These are phyloP conservation scores for Scorias spongiosa DNA, from an alignment of 2,329 filamentous ascomycete genomes.

Conservation along the genomic window DNA sequence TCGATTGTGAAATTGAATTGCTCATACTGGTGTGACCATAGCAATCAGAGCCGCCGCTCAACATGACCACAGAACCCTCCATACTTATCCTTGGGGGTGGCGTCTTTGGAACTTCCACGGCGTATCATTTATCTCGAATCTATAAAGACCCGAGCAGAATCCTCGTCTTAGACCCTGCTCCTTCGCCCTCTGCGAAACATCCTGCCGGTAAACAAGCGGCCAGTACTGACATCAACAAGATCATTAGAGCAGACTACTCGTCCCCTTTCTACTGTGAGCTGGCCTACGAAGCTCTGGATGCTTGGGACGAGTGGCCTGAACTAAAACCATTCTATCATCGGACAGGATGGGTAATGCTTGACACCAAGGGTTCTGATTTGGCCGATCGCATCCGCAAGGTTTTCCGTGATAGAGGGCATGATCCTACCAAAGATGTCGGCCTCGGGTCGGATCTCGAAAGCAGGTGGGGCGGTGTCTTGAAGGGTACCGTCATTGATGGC, in stretches of 20 bases:
- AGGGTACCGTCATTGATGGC: slow-evolving; percentile 21
- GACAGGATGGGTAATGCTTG: slow-evolving; percentile 44
- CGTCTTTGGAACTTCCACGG: slow-evolving; percentile 50
- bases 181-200: slow-evolving; percentile 27
- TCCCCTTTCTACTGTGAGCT: slow-evolving; percentile 15
- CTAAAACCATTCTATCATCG: slow-evolving; percentile 37
- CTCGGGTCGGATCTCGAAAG: slow-evolving; percentile 23
- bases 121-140: slow-evolving; percentile 43
- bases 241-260: slow-evolving; percentile 19
- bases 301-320: slow-evolving; percentile 20
- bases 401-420: slow-evolving; percentile 31
- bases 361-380: slow-evolving; percentile 29
- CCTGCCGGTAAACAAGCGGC: slow-evolving; percentile 13
- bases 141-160: slow-evolving; percentile 35
- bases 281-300: slow-evolving; percentile 24
- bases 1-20: no score
- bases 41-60: not conserved
- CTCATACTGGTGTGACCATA: no score
- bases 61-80: not conserved
- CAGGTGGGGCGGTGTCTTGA: slow-evolving; percentile 28
- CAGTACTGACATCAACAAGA: slow-evolving; percentile 18
- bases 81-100: slow-evolving; percentile 47
- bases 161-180: slow-evolving; percentile 43
- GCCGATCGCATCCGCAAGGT: slow-evolving; percentile 38
- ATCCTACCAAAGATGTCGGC: slow-evolving; percentile 28